A percentile compares a stretch with the other conserved stretches of the same genome.
phyloP scores from a whole-genome alignment of 805 yeast species.

The Yamadazyma sp. region DNA sequence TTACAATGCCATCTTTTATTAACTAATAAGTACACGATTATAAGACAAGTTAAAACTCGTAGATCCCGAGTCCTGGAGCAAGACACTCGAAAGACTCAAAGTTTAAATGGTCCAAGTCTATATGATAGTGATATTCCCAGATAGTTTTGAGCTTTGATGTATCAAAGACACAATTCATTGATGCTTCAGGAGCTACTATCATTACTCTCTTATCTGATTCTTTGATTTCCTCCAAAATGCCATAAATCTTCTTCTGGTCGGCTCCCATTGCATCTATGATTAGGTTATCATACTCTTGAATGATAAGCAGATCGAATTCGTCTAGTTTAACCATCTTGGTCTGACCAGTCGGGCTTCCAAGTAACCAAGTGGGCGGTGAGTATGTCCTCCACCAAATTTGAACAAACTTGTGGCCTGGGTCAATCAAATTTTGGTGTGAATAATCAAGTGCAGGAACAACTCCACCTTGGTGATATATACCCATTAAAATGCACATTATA shows the following conservation, averaged over 20 bases:
- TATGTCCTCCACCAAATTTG: conserved; percentile 93
- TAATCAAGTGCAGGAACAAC: conserved; percentile 63
- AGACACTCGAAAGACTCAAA: conserved; percentile 46
- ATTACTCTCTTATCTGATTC: conserved; percentile 14
- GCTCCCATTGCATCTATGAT: conserved; percentile 54
- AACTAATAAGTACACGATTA: conserved; percentile 6
- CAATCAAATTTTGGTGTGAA: conserved; percentile 22
- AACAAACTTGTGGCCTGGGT: conserved; percentile 23
- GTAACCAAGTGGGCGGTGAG: conserved; percentile 88
- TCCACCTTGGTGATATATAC: conserved; percentile 88
- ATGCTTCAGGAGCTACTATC: conserved; percentile 42
- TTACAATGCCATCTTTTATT: conserved; percentile 5
- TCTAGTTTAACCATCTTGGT: conserved; percentile 9
- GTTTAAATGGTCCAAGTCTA: conserved; percentile 73
- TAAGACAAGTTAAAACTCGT: conserved; percentile 29
- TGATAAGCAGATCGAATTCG: conserved; percentile 6
- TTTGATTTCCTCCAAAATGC: conserved; percentile 8
- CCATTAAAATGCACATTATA: conserved; percentile 63
- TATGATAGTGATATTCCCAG: conserved; percentile 46
- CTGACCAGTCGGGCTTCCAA: conserved; percentile 30
- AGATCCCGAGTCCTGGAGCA: conserved; percentile 64
- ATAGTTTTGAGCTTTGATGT: conserved; percentile 16
- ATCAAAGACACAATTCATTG: conserved; percentile 25
- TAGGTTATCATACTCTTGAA: conserved; percentile 14
- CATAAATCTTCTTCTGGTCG: conserved; percentile 20